Percentiles rank a stretch among this genome's conserved stretches.
Conservation (phyloP, 768 basidiomycete genomes). For the Austroboletus festivus region DNA sequence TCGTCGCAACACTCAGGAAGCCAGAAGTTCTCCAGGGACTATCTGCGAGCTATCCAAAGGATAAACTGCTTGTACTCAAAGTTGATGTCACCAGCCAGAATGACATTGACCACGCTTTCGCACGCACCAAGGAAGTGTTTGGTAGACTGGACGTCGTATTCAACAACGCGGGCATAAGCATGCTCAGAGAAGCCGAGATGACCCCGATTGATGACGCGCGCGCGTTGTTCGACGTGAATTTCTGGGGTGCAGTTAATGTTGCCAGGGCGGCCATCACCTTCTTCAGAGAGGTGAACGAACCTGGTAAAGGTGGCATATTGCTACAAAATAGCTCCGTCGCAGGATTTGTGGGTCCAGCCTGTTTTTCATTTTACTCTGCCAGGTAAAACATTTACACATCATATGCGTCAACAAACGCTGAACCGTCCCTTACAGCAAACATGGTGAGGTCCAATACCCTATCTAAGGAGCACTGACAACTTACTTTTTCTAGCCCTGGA, state of each 20-base stretch:
- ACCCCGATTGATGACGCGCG: slow-evolving; percentile 17
- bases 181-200: slow-evolving; percentile 25
- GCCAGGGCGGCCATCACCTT: slow-evolving; percentile 22
- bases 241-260: slow-evolving; percentile 30
- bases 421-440: slow-evolving; percentile 9
- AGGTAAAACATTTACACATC: slow-evolving; percentile 1
- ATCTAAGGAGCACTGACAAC: not conserved
- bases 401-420: slow-evolving; percentile 9
- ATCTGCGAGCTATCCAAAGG: not conserved
- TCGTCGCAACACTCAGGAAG: slow-evolving; percentile 42
- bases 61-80: slow-evolving; percentile 5
- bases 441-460: slow-evolving; percentile 7
- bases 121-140: not conserved
- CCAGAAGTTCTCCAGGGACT: slow-evolving; percentile 23
- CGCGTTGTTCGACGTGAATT: slow-evolving; percentile 26
- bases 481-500: slow-evolving; percentile 29
- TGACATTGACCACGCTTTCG: slow-evolving; percentile 2
- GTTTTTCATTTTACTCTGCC: slow-evolving; percentile 18
- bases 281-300: slow-evolving; percentile 36
- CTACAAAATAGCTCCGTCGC: slow-evolving; percentile 34
- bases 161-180: no score
- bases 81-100: slow-evolving; percentile 2
- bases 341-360: slow-evolving; percentile 21
- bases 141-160: slow-evolving; percentile 7
- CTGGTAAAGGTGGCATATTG: slow-evolving; percentile 32